phyloP scores from a whole-genome alignment of 1,284 basidiomycete species.

The Wallemia ichthyophaga region DNA sequence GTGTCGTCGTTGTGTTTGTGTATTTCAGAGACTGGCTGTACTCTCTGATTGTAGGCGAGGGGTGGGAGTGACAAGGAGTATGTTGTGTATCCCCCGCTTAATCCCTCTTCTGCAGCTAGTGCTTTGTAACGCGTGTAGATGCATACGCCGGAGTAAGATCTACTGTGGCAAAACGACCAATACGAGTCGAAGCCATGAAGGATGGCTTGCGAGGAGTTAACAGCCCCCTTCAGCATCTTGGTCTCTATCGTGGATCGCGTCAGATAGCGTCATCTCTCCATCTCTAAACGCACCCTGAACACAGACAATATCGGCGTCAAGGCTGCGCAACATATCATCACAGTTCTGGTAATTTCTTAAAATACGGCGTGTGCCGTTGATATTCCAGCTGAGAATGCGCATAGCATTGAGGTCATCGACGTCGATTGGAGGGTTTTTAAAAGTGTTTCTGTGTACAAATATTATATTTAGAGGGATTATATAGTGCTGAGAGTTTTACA shows the following conservation, averaged over 20 bases:
- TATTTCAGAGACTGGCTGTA: background rate
- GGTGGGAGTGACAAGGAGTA: background rate
- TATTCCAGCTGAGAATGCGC: background rate
- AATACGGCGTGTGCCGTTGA: background rate
- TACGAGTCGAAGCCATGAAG: background rate
- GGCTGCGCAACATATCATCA: background rate
- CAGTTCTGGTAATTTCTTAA: background rate
- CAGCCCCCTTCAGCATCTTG: background rate
- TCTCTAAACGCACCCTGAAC: background rate
- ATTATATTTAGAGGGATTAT: no score
- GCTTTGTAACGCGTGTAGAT: background rate
- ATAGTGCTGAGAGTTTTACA: no score
- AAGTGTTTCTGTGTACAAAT: no score
- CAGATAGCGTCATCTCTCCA: background rate
- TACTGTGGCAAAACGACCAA: background rate
- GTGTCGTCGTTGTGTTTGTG: constrained; percentile 4
- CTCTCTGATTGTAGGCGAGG: background rate
- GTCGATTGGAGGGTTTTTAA: no score
- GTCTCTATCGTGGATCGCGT: background rate
- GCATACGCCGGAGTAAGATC: background rate
- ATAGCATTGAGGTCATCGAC: no score
- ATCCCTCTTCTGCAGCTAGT: background rate
- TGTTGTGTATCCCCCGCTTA: background rate
- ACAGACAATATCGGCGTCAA: background rate
- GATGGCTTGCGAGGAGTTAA: background rate